A percentile compares a stretch with the other conserved stretches of the same genome.
Evolutionary conservation across 116 monocot genomes (phyloP).

Genomic region (Zostera marina): DNA sequence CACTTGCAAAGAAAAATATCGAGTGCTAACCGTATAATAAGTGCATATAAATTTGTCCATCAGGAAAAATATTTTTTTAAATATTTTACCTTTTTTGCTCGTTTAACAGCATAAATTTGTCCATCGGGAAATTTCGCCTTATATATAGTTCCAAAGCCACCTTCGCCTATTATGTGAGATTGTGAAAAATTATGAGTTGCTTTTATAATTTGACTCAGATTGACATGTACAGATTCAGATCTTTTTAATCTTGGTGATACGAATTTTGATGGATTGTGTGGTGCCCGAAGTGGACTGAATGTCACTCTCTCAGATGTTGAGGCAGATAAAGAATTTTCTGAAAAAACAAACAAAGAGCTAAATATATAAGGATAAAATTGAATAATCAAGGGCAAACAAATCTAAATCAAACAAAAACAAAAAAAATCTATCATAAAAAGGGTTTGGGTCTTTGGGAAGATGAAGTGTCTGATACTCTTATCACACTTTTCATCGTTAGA

Average conservation of each 20-base stretch:
- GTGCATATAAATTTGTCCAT: neutral
- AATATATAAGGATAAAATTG: neutral
- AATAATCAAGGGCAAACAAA: neutral
- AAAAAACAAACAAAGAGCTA: neutral
- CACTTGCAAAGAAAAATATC: no score
- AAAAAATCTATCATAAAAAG: no score
- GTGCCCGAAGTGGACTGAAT: constrained; percentile 34
- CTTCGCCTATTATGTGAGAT: constrained; percentile 65
- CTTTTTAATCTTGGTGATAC: constrained; percentile 36
- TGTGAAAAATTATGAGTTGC: constrained; percentile 84
- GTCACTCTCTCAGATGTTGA: constrained; percentile 18
- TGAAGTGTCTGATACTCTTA: no score
- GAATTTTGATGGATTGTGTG: constrained; percentile 67
- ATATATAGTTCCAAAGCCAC: constrained; percentile 82
- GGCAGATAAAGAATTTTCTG: constrained; percentile 23
- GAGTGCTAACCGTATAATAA: no score
- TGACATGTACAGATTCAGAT: constrained; percentile 49
- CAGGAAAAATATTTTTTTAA: neutral
- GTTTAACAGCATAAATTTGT: constrained; percentile 62
- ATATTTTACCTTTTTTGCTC: constrained; percentile 69
- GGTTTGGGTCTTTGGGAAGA: neutral
- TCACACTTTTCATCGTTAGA: no score
- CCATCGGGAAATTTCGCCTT: constrained; percentile 65
- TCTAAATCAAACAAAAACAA: no score
- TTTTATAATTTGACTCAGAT: constrained; percentile 44